These are phyloP conservation scores for Ulota crispa DNA, from an alignment of 225 moss, liverwort and hornwort genomes.

Conservation along the genomic window DNA sequence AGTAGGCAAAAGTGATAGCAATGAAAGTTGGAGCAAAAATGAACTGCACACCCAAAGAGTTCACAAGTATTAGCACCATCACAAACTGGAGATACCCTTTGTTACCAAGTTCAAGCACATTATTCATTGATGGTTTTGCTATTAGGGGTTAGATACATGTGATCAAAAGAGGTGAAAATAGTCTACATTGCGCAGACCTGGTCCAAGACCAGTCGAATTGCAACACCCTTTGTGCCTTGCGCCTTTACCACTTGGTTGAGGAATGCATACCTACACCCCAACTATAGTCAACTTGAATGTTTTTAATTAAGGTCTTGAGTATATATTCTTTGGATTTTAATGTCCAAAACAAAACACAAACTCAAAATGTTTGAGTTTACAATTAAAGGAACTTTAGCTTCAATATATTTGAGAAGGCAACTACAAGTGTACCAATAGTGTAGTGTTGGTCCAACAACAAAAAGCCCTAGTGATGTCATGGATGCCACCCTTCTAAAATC, in stretches of 20 bases:
- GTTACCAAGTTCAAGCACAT: neutral
- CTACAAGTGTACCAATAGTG: slow-evolving; percentile 31
- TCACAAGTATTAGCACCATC: neutral
- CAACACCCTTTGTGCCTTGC: slow-evolving; percentile 26
- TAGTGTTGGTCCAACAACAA: slow-evolving; percentile 43
- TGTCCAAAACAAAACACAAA: neutral
- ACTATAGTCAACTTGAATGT: neutral
- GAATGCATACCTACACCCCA: slow-evolving; percentile 33
- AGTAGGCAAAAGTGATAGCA: slow-evolving; percentile 37
- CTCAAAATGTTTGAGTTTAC: neutral
- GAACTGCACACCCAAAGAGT: slow-evolving; percentile 21
- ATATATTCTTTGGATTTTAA: neutral
- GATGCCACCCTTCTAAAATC: slow-evolving; percentile 37
- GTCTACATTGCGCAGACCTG: slow-evolving; percentile 34
- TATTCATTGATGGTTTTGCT: neutral
- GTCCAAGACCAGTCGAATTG: slow-evolving; percentile 36
- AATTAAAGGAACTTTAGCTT: neutral
- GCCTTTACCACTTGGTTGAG: slow-evolving; percentile 36
- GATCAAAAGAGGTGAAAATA: neutral
- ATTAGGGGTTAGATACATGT: neutral
- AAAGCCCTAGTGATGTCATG: slow-evolving; percentile 42
- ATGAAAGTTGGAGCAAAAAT: slow-evolving; percentile 52
- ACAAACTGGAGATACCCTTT: neutral
- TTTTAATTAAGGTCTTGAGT: neutral
- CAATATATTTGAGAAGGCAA: neutral